Percentiles rank a stretch among this genome's conserved stretches.
Evolutionary conservation across 2,329 filamentous ascomycete genomes (phyloP).

Genomic region (Nakataea oryzae): DNA sequence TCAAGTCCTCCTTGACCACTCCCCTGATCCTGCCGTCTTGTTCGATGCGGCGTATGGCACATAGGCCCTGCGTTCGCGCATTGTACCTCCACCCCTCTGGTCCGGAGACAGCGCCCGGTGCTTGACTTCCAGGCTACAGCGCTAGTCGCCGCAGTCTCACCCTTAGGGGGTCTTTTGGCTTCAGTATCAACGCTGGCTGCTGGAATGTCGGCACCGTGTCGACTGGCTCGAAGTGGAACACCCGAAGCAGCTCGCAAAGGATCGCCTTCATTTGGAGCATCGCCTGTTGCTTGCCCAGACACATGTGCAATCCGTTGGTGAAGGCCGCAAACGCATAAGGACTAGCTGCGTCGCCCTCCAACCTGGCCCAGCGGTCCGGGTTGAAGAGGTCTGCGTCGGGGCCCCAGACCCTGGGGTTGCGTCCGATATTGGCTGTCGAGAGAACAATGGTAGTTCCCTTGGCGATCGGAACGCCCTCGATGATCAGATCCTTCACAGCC

Average conservation of each 20-base stretch:
- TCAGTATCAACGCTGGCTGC: background rate
- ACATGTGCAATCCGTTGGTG: constrained; percentile 16
- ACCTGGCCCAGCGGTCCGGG: constrained; percentile 24
- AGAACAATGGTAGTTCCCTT: constrained; percentile 24
- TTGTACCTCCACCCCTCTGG: no score
- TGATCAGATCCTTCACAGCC: constrained; percentile 15
- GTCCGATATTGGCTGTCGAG: constrained; percentile 23
- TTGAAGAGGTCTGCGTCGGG: constrained; percentile 22
- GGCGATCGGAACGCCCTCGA: constrained; percentile 22
- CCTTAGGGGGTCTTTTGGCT: background rate
- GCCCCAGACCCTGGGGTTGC: constrained; percentile 26
- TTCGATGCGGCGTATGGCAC: background rate
- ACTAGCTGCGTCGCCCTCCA: constrained; percentile 11
- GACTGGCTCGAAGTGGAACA: constrained; percentile 5
- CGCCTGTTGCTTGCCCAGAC: constrained; percentile 15
- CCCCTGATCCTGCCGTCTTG: background rate
- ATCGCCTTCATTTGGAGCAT: constrained; percentile 16
- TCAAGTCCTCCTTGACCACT: background rate
- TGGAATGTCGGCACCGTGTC: background rate
- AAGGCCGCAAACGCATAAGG: constrained; percentile 20
- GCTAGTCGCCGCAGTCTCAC: background rate
- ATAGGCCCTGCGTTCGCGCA: no score
- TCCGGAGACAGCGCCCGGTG: background rate
- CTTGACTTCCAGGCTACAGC: background rate
- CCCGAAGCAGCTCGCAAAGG: constrained; percentile 11